phyloP scores from a whole-genome alignment of 2,329 filamentous ascomycete genomes.

The Arthrobotrys megalospora region DNA sequence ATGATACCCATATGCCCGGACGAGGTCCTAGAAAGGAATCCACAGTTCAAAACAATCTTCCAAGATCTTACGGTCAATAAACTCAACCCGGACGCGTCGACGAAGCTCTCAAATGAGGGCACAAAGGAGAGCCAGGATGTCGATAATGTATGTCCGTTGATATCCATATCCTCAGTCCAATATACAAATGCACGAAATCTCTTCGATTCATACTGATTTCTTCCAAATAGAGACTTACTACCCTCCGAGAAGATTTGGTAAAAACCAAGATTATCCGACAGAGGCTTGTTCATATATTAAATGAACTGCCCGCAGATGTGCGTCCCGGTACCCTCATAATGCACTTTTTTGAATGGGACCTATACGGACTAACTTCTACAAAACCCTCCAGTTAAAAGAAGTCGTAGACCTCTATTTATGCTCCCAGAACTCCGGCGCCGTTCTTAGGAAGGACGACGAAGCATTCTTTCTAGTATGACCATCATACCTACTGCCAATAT shows the following conservation, averaged over 20 bases:
- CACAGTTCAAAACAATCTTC: constrained; percentile 63
- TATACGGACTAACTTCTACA: constrained; percentile 9
- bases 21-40: constrained; percentile 62
- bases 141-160: constrained; percentile 38
- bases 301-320: constrained; percentile 54
- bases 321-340: not conserved
- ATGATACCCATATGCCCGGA: constrained; percentile 64
- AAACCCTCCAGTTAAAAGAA: constrained; percentile 36
- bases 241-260: constrained; percentile 44
- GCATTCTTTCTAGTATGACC: constrained; percentile 53
- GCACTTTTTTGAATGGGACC: not conserved
- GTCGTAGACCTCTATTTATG: constrained; percentile 58
- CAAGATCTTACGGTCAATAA: constrained; percentile 62
- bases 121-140: constrained; percentile 55
- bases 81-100: constrained; percentile 62
- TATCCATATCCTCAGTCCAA: not conserved
- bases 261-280: constrained; percentile 52
- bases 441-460: constrained; percentile 56
- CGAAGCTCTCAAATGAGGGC: constrained; percentile 43
- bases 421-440: constrained; percentile 41
- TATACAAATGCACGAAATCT: not conserved
- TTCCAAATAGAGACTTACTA: constrained; percentile 41
- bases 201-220: not conserved
- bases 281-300: constrained; percentile 42
- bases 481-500: not conserved